phyloP scores from a whole-genome alignment of 1,284 basidiomycete genomes.

The Neonothopanus nambi region DNA sequence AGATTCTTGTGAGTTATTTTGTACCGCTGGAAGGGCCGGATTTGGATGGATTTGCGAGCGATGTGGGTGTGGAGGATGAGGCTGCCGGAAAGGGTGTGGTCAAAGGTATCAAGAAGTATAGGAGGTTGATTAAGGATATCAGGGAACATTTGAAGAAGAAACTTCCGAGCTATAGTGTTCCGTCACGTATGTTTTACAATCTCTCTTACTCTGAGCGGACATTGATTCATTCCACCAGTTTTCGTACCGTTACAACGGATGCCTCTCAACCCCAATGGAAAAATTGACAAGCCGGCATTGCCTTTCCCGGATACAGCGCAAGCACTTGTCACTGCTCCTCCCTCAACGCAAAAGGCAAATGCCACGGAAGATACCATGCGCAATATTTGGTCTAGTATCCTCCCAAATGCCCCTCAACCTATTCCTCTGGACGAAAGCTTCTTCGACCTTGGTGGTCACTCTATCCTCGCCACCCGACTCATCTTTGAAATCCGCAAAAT shows the following conservation, averaged over 20 bases:
- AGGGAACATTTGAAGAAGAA: slow-evolving; percentile 97
- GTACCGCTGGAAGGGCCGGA: slow-evolving; percentile 83
- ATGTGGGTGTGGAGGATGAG: slow-evolving; percentile 64
- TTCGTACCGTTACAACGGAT: slow-evolving; percentile 94
- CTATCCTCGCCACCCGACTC: slow-evolving; percentile 94
- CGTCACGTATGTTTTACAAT: slow-evolving; percentile 59
- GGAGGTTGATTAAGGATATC: slow-evolving; percentile 90
- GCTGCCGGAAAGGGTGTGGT: slow-evolving; percentile 50
- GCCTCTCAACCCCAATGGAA: slow-evolving; percentile 99
- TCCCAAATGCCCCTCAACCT: slow-evolving; percentile 79
- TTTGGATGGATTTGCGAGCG: slow-evolving; percentile 77
- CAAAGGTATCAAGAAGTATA: slow-evolving; percentile 80
- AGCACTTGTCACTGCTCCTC: slow-evolving; percentile 24
- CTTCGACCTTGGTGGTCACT: slow-evolving; percentile 98
- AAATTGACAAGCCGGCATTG: slow-evolving; percentile 97
- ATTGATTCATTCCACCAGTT: slow-evolving; percentile 47
- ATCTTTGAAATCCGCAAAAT: slow-evolving; percentile 96
- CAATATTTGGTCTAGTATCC: slow-evolving; percentile 80
- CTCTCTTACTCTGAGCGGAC: slow-evolving; percentile 12
- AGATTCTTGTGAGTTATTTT: slow-evolving; percentile 97
- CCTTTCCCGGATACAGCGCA: slow-evolving; percentile 98
- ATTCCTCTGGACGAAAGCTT: slow-evolving; percentile 94
- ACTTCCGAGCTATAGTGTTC: slow-evolving; percentile 91
- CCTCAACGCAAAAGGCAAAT: slow-evolving; percentile 40
- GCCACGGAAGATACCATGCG: slow-evolving; percentile 83